These are phyloP conservation scores for Amniculicola lignicola DNA, from an alignment of 495 filamentous ascomycete species.

Conservation along the genomic window DNA sequence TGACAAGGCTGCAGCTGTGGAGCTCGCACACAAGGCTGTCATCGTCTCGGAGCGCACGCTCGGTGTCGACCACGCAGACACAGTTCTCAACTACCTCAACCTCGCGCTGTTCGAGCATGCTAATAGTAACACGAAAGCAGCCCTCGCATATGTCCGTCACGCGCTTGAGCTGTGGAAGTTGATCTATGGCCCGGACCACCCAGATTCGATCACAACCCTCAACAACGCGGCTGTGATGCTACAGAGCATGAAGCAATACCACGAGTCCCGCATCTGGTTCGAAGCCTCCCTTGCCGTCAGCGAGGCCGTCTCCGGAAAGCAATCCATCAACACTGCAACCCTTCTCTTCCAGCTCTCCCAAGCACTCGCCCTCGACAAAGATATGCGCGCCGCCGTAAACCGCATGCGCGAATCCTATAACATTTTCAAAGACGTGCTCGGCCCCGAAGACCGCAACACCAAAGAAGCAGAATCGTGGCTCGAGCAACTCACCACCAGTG, in stretches of 20 bases:
- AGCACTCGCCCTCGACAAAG: constrained; percentile 86
- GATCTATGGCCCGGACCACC: constrained; percentile 89
- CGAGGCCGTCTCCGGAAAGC: constrained; percentile 79
- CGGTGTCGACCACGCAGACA: constrained; percentile 90
- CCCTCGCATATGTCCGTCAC: constrained; percentile 82
- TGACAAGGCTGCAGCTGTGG: constrained; percentile 91
- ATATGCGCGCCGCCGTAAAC: constrained; percentile 81
- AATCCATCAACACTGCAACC: constrained; percentile 89
- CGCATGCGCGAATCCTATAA: constrained; percentile 94
- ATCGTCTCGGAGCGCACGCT: constrained; percentile 94
- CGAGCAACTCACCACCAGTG: constrained; percentile 91
- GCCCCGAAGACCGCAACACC: constrained; percentile 87
- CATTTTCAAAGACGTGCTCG: constrained; percentile 84
- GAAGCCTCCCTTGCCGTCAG: constrained; percentile 85
- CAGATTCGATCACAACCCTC: constrained; percentile 96
- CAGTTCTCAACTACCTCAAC: constrained; percentile 91
- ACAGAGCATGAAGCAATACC: constrained; percentile 85
- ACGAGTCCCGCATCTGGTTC: constrained; percentile 93
- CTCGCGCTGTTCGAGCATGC: constrained; percentile 93
- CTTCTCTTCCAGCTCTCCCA: constrained; percentile 96
- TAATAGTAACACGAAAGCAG: constrained; percentile 77
- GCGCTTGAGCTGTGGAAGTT: constrained; percentile 96
- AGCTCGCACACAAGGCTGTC: constrained; percentile 92
- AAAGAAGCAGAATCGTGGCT: constrained; percentile 70
- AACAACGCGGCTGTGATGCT: constrained; percentile 99